Percentiles rank a stretch among this genome's conserved stretches.
These are phyloP conservation scores for Francoa sonchifolia DNA, from an alignment of 441 rosid species.

Conservation along the genomic window DNA sequence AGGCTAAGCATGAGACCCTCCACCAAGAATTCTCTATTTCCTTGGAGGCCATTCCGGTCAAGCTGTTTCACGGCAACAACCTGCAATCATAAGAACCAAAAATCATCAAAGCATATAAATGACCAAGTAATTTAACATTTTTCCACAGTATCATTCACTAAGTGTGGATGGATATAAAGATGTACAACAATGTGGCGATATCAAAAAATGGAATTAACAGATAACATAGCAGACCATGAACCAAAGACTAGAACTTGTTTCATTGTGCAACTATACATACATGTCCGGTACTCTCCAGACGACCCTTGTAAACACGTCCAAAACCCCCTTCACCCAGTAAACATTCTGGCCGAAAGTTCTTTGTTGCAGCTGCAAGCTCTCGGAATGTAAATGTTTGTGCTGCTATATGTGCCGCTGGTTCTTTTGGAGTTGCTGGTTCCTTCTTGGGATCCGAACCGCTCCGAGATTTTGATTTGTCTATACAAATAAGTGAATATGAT, in stretches of 20 bases:
- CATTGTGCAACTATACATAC: too few relatives aligned
- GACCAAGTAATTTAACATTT: too few relatives aligned
- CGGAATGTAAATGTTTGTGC: constrained; percentile 86
- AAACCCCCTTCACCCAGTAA: constrained; percentile 97
- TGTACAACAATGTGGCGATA: too few relatives aligned
- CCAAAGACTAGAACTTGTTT: too few relatives aligned
- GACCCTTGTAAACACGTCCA: constrained; percentile 93
- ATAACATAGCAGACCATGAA: too few relatives aligned
- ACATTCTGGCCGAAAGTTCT: constrained; percentile 71
- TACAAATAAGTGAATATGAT: constrained; percentile 9
- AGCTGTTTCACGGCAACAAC: constrained; percentile 91
- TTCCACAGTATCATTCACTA: too few relatives aligned
- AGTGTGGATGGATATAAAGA: too few relatives aligned
- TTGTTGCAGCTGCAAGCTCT: constrained; percentile 86
- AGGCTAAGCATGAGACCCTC: constrained; percentile 99
- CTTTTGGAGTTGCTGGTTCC: constrained; percentile 53
- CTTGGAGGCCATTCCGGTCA: constrained; percentile 95
- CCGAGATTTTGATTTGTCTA: constrained; percentile 69
- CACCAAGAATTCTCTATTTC: constrained; percentile 92
- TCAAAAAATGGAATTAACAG: too few relatives aligned
- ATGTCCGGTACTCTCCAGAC: constrained; percentile 87
- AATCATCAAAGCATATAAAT: too few relatives aligned
- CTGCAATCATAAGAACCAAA: too few relatives aligned
- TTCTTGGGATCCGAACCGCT: constrained; percentile 55
- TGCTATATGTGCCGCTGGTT: constrained; percentile 58